Evolutionary conservation across 192 early-diverging fungal genomes (phyloP).

Genomic region (Phlyctochytrium bullatum): DNA sequence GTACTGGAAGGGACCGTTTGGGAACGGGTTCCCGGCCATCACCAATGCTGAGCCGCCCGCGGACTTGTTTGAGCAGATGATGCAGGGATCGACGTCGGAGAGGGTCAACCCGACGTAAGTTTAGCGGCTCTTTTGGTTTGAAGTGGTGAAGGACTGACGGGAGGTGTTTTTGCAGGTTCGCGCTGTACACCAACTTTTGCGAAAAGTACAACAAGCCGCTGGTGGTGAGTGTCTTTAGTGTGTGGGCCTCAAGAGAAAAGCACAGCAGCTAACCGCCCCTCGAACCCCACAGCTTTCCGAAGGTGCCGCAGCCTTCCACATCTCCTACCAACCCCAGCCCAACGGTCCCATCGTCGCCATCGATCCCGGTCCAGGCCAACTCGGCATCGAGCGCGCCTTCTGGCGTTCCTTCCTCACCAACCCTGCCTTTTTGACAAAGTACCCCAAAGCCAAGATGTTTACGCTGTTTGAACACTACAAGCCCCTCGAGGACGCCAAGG

Average conservation of each 20-base stretch:
- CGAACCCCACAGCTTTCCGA: conserved; percentile 13
- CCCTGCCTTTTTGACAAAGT: conserved; percentile 3
- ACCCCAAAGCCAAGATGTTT: conserved; percentile 22
- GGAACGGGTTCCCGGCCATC: conserved; percentile 10
- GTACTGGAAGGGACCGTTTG: conserved; percentile 6
- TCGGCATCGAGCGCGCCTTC: conserved; percentile 10
- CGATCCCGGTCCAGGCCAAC: conserved; percentile 3
- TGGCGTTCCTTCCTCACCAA: conserved; percentile 21
- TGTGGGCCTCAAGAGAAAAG: neutral
- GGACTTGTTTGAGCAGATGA: conserved; percentile 19
- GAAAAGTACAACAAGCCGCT: conserved; percentile 22
- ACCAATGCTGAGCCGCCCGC: conserved; percentile 10
- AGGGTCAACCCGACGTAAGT: neutral
- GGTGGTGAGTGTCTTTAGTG: conserved; percentile 11
- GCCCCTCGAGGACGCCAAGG: conserved; percentile 1
- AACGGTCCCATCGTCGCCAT: neutral
- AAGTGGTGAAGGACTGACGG: no score
- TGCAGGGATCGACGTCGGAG: conserved; percentile 7
- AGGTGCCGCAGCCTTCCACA: conserved; percentile 20
- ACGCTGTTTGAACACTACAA: conserved; percentile 24
- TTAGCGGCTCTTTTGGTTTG: neutral
- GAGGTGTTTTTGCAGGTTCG: conserved; percentile 5
- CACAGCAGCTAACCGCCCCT: neutral
- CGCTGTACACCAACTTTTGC: conserved; percentile 19
- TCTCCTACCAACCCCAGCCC: neutral